Conservation (phyloP, 495 filamentous ascomycete genomes). For the Talaromyces thailandensis region DNA sequence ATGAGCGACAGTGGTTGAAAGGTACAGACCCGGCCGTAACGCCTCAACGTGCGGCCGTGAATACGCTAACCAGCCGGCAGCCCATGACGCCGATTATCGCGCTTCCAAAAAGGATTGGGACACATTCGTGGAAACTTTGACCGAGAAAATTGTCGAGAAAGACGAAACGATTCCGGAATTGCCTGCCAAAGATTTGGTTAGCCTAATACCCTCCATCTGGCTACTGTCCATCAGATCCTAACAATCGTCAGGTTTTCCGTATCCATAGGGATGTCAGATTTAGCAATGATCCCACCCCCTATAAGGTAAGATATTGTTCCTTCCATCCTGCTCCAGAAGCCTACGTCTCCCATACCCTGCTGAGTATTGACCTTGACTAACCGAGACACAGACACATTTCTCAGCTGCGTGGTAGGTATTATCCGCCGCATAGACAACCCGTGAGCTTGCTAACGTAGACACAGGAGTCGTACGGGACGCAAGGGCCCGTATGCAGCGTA, state of each 20-base stretch:
- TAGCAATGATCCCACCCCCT: slow-evolving; percentile 70
- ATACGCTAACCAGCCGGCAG: slow-evolving; percentile 24
- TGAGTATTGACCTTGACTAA: slow-evolving; percentile 14
- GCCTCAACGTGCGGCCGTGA: not conserved
- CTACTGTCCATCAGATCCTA: not conserved
- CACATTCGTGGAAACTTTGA: slow-evolving; percentile 60
- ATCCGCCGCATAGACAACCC: not conserved
- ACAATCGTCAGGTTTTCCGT: slow-evolving; percentile 51
- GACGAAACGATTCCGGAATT: slow-evolving; percentile 79
- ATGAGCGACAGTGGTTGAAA: slow-evolving; percentile 76
- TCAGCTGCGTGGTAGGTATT: slow-evolving; percentile 63
- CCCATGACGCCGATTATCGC: slow-evolving; percentile 68
- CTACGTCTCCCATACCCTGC: not conserved
- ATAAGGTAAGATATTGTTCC: slow-evolving; percentile 52
- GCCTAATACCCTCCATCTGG: slow-evolving; percentile 7
- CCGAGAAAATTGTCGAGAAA: slow-evolving; percentile 55
- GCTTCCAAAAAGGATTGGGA: slow-evolving; percentile 70
- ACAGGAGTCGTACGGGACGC: slow-evolving; percentile 67
- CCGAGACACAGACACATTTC: slow-evolving; percentile 53
- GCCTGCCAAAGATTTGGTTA: slow-evolving; percentile 68
- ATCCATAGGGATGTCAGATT: slow-evolving; percentile 81
- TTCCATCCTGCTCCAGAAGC: slow-evolving; percentile 10
- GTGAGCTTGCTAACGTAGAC: not conserved
- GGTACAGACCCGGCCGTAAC: slow-evolving; percentile 26
- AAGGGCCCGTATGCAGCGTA: slow-evolving; percentile 84